These are phyloP conservation scores for Xerocomus amazonicus DNA, from an alignment of 1,284 basidiomycete species.

Conservation along the genomic window DNA sequence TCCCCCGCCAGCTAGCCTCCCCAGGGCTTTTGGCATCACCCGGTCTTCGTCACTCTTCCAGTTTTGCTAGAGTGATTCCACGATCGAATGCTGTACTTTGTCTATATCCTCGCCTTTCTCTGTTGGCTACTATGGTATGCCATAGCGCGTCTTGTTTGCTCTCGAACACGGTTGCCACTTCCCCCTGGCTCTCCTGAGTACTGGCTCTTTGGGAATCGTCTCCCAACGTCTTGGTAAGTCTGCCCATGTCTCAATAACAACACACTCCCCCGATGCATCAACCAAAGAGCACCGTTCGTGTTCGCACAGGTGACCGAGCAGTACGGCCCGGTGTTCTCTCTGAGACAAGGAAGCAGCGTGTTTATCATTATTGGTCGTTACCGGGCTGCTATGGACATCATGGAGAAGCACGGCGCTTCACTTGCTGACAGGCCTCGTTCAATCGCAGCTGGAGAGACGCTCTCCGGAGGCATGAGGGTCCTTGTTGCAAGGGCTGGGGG, in stretches of 20 bases:
- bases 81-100: neutral
- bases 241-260: too few species aligned
- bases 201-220: conserved; percentile 14
- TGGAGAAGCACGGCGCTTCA: conserved; percentile 25
- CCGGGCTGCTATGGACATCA: conserved; percentile 21
- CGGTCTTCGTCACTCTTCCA: too few species aligned
- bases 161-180: conserved; percentile 1
- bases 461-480: conserved; percentile 18
- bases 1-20: too few species aligned
- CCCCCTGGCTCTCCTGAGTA: conserved; percentile 18
- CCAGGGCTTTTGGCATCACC: too few species aligned
- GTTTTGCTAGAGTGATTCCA: too few species aligned
- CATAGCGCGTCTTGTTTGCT: neutral
- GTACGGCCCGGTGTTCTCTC: conserved; percentile 21
- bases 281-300: conserved; percentile 8
- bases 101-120: conserved; percentile 4
- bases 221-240: conserved; percentile 14
- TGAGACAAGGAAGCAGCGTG: conserved; percentile 9
- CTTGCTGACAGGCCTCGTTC: conserved; percentile 25
- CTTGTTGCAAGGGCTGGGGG: conserved; percentile 6
- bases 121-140: conserved; percentile 1
- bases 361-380: conserved; percentile 18
- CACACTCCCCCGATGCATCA: neutral
- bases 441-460: conserved; percentile 15
- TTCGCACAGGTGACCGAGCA: conserved; percentile 19